phyloP scores from a whole-genome alignment of 2,329 filamentous ascomycete species.

The Sporothrix phasma region DNA sequence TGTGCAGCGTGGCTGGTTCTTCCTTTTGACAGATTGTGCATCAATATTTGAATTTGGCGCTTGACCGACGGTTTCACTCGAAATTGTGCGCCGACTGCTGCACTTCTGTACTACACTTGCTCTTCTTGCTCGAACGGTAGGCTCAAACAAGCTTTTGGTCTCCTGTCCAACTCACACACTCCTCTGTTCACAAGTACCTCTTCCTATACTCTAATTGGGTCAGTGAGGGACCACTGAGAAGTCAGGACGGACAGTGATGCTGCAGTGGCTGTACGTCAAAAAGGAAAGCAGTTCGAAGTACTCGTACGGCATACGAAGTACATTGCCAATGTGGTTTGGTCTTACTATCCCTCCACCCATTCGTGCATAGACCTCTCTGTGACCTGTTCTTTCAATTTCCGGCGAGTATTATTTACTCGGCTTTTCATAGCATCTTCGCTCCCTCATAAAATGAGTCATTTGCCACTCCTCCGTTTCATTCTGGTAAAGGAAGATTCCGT shows the following conservation, averaged over 20 bases:
- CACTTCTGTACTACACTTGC: not conserved
- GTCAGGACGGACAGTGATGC: not conserved
- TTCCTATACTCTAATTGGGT: not conserved
- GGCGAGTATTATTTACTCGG: not conserved
- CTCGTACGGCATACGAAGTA: too few relatives aligned
- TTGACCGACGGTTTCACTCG: not conserved
- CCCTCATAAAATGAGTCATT: not conserved
- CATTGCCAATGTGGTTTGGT: not conserved
- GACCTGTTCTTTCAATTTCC: not conserved
- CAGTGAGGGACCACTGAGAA: not conserved
- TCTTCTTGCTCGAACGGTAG: not conserved
- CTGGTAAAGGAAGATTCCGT: not conserved
- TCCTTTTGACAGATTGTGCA: not conserved
- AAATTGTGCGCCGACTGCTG: too few relatives aligned
- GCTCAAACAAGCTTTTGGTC: not conserved
- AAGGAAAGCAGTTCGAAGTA: not conserved
- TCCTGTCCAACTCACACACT: not conserved
- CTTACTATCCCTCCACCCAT: not conserved
- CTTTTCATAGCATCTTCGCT: not conserved
- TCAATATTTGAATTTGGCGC: not conserved
- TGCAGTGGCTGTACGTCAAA: not conserved
- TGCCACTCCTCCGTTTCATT: conserved; percentile 5
- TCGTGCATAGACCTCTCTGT: not conserved
- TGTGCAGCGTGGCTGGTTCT: not conserved
- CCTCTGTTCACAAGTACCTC: not conserved